Conservation (phyloP, 768 basidiomycete species). For the Suillus hirtellus region DNA sequence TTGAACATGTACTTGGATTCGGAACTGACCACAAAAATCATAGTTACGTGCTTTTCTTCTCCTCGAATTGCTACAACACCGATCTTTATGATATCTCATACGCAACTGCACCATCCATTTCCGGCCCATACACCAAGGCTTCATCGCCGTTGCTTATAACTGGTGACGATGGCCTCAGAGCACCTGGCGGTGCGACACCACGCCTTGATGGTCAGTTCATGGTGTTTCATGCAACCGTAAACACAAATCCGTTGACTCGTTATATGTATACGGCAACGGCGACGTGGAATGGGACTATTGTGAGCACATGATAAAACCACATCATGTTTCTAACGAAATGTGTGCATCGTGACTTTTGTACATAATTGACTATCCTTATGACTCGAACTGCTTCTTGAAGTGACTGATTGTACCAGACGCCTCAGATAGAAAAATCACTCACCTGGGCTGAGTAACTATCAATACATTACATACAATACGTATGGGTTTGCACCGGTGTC, state of each 20-base stretch:
- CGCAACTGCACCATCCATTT: constrained; percentile 28
- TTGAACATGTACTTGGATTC: background rate
- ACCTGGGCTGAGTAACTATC: no score
- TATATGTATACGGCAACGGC: constrained; percentile 16
- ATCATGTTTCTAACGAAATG: background rate
- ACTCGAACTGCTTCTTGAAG: background rate
- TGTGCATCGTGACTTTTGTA: background rate
- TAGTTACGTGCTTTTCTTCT: constrained; percentile 31
- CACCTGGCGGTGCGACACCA: constrained; percentile 23
- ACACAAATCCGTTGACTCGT: constrained; percentile 15
- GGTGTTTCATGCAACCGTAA: constrained; percentile 18
- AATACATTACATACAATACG: no score
- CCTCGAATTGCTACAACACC: constrained; percentile 29
- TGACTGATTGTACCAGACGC: background rate
- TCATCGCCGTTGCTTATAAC: constrained; percentile 24
- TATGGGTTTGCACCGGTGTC: no score
- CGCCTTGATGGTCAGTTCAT: constrained; percentile 15
- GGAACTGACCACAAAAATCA: background rate
- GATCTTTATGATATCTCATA: constrained; percentile 31
- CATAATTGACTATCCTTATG: background rate
- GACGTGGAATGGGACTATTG: constrained; percentile 12
- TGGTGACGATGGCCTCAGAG: constrained; percentile 19
- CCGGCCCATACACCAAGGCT: constrained; percentile 34
- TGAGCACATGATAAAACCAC: constrained; percentile 9
- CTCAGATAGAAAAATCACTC: no score